Conservation (phyloP, 1,139 yeast species). For the Pichia cactophila region DNA sequence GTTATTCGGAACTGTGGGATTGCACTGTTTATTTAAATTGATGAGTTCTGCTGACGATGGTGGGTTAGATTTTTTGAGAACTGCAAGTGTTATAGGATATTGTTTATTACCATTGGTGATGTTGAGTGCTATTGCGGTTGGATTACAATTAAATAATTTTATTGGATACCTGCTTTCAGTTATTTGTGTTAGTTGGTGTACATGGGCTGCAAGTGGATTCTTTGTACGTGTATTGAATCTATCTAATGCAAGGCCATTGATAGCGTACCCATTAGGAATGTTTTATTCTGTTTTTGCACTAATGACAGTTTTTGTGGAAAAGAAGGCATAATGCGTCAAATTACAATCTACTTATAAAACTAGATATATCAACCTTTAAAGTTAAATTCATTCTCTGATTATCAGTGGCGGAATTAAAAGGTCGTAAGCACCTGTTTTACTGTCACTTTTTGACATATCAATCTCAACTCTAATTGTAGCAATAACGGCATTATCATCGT, state of each 20-base stretch:
- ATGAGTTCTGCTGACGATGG: conserved; percentile 49
- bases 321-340: conserved; percentile 13
- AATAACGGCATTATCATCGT: conserved; percentile 51
- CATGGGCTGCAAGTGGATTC: conserved; percentile 89
- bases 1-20: conserved; percentile 76
- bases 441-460: conserved; percentile 42
- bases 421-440: conserved; percentile 59
- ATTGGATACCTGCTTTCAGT: conserved; percentile 67
- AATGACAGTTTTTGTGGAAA: conserved; percentile 71
- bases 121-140: conserved; percentile 58
- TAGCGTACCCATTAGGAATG: conserved; percentile 89
- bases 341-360: background rate
- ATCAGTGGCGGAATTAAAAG: conserved; percentile 58
- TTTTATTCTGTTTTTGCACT: conserved; percentile 92
- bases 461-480: conserved; percentile 69
- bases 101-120: conserved; percentile 86
- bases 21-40: conserved; percentile 75
- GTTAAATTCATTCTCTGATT: conserved; percentile 13
- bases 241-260: conserved; percentile 78
- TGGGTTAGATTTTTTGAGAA: conserved; percentile 55
- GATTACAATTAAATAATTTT: conserved; percentile 60
- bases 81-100: conserved; percentile 91
- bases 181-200: conserved; percentile 84
- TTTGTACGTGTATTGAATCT: conserved; percentile 80
- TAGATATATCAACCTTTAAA: background rate